phyloP scores from a whole-genome alignment of 2,329 filamentous ascomycete species.

The Ascochyta koolunga region DNA sequence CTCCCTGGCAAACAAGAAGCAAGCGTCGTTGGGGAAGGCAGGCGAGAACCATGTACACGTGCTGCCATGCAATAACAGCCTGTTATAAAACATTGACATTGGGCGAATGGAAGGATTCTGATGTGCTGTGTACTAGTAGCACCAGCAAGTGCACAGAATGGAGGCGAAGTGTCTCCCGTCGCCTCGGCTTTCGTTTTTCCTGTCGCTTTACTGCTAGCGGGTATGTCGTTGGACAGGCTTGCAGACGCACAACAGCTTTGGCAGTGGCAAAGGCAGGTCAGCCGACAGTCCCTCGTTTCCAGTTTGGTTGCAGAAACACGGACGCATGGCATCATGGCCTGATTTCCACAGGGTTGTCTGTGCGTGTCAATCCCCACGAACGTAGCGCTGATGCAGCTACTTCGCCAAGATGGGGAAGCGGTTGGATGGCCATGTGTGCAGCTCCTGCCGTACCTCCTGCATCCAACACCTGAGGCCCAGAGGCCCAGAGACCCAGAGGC shows the following conservation, averaged over 20 bases:
- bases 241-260: conserved; percentile 4
- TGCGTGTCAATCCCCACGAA: neutral
- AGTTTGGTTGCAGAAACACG: neutral
- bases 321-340: conserved; percentile 10
- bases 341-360: conserved; percentile 1
- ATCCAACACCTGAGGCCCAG: neutral
- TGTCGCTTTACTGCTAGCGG: conserved; percentile 4
- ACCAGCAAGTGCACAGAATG: no score
- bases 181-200: conserved; percentile 6
- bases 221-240: conserved; percentile 2
- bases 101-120: neutral
- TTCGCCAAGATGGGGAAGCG: conserved; percentile 19
- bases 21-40: neutral
- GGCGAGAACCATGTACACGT: conserved; percentile 4
- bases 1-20: neutral
- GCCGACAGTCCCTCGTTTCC: conserved; percentile 2
- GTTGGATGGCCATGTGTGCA: conserved; percentile 2
- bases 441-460: neutral
- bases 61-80: neutral
- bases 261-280: conserved; percentile 11
- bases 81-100: neutral
- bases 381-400: conserved; percentile 1
- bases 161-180: no score
- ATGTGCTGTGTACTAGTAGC: no score
- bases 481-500: no score